phyloP scores from a whole-genome alignment of 1,284 basidiomycete genomes.

The Takashimella tepidaria region DNA sequence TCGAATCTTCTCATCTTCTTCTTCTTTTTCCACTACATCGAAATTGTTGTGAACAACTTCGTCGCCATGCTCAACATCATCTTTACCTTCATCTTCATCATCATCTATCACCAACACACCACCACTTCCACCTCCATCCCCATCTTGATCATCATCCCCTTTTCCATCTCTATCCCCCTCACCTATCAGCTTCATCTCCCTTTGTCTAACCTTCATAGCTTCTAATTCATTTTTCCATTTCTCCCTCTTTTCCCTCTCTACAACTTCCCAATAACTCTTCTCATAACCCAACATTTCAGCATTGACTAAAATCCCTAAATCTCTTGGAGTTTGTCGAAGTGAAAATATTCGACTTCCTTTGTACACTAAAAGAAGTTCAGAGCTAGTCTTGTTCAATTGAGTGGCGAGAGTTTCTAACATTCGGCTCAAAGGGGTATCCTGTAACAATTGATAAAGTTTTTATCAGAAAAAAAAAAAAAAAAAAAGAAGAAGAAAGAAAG shows the following conservation, averaged over 20 bases:
- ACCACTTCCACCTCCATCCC: background rate
- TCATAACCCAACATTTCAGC: slow-evolving; percentile 26
- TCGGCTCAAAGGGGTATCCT: background rate
- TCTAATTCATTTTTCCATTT: background rate
- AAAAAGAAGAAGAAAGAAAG: slow-evolving; percentile 14
- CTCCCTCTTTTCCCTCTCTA: slow-evolving; percentile 12
- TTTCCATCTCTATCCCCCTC: too few relatives aligned
- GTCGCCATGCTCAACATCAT: background rate
- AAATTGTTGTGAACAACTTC: background rate
- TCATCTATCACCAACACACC: too few relatives aligned
- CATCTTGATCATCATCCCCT: background rate
- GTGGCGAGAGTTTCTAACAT: background rate
- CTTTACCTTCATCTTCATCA: background rate
- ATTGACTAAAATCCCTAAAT: slow-evolving; percentile 21
- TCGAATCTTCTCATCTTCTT: slow-evolving; percentile 3
- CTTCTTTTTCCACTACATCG: background rate
- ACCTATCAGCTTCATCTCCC: slow-evolving; percentile 2
- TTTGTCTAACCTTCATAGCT: background rate
- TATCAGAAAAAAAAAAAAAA: slow-evolving; percentile 5
- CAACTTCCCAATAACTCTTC: slow-evolving; percentile 21
- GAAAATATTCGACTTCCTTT: slow-evolving; percentile 13
- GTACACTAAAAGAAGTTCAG: background rate
- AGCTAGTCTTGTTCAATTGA: background rate
- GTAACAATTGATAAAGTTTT: slow-evolving; percentile 2
- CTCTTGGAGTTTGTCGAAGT: slow-evolving; percentile 14